Evolutionary conservation across 768 basidiomycete genomes (phyloP).

Genomic region (Exidia glandulosa): DNA sequence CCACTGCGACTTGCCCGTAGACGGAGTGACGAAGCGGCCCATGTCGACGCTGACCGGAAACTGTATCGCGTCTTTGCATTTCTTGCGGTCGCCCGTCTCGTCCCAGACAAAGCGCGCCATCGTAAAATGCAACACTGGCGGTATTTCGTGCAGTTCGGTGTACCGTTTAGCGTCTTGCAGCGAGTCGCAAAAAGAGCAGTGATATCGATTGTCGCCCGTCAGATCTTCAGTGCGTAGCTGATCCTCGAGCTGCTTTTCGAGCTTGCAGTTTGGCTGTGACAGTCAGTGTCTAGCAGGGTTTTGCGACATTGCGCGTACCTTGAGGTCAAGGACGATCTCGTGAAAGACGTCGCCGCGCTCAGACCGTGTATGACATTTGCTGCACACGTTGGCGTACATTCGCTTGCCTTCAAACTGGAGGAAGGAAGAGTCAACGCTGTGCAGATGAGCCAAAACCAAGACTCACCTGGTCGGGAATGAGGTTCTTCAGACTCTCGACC

Average conservation of each 20-base stretch:
- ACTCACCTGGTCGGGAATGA: slow-evolving; percentile 65
- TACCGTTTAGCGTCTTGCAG: slow-evolving; percentile 75
- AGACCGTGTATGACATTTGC: slow-evolving; percentile 54
- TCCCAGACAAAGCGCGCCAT: slow-evolving; percentile 91
- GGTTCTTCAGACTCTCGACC: slow-evolving; percentile 45
- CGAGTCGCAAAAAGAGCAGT: slow-evolving; percentile 60
- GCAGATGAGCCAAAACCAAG: neutral
- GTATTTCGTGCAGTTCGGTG: slow-evolving; percentile 57
- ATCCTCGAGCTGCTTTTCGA: slow-evolving; percentile 63
- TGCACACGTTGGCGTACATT: slow-evolving; percentile 71
- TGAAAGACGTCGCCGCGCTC: slow-evolving; percentile 64
- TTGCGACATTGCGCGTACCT: slow-evolving; percentile 32
- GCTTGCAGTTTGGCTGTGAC: slow-evolving; percentile 50
- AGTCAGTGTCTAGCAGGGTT: neutral
- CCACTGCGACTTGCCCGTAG: slow-evolving; percentile 19
- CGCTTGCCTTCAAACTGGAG: slow-evolving; percentile 78
- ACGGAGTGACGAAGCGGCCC: slow-evolving; percentile 39
- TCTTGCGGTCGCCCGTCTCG: slow-evolving; percentile 70
- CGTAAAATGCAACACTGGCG: slow-evolving; percentile 85
- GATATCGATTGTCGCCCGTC: slow-evolving; percentile 78
- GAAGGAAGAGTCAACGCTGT: slow-evolving; percentile 6
- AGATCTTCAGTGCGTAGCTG: slow-evolving; percentile 61
- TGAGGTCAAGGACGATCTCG: slow-evolving; percentile 80
- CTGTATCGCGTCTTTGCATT: slow-evolving; percentile 70
- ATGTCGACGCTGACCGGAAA: slow-evolving; percentile 72